Evolutionary conservation across 129 eudicot genomes (phyloP), one percentile per base, ranked within the genome.

Genomic region (Artemisia annua): DNA sequence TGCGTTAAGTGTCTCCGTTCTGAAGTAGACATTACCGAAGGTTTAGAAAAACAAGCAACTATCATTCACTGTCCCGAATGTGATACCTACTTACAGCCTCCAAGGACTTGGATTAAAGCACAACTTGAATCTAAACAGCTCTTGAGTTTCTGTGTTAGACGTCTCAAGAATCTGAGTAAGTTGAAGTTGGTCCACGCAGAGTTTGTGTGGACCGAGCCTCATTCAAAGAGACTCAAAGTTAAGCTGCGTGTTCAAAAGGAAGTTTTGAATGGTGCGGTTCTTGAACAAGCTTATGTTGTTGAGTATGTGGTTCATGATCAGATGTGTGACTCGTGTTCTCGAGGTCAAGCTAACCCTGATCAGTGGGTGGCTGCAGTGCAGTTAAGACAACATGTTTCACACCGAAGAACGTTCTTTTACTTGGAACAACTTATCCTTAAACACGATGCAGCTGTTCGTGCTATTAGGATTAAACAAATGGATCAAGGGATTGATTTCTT

Each of bases 351-450:
- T 32, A 32, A 32, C 43, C 43, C 43, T 0, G 92, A 87, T 64
- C 87, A 84, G 75, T 84, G 88, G 92, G 88, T 81, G 49, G 88
- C 92, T 60, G 74, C 81, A 15, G 89, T 87, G n/a, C 92, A 87
- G 44, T 77, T 87, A 13, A 43, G 92, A 61, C 89, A 87, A 65
- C 87, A 87, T 43, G 87, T 84, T 30, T 28, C 87, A 73, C 89
- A 87, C 75, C 52, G 89, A 44, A 75, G 92, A 16, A 87, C 92
- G 4, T 87, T 84, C 71, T 87, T 84, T 60, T 87, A 79, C 57
- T 32, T 32, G 43, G 43, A 32, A 32, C 43, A 32, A 32, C 43
- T 32, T 5, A 32, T 32, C 43, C 43, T 69, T 87, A 87, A 81
- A 79, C 92, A 87, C 20, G 85, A 81, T 76, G 92, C 88, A 51